Conservation (phyloP, 2,329 filamentous ascomycete genomes). For the Epicoccum nigrum region DNA sequence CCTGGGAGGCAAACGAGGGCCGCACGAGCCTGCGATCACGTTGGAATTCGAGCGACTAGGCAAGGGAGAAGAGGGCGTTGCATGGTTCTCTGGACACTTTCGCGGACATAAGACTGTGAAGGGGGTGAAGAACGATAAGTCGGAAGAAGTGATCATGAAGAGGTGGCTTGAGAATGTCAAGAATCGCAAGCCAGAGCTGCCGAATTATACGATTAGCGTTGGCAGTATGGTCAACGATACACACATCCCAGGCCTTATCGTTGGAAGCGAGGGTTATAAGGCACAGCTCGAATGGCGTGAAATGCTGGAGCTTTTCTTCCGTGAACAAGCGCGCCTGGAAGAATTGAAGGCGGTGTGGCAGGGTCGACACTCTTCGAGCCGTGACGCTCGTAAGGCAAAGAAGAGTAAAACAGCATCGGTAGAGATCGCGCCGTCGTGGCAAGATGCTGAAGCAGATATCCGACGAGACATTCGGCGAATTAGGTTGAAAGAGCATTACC, state of each 20-base stretch:
- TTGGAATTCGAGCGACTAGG: slow-evolving; percentile 26
- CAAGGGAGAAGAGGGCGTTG: slow-evolving; percentile 20
- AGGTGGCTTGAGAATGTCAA: slow-evolving; percentile 38
- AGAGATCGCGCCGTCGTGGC: slow-evolving; percentile 6
- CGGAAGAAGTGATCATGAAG: slow-evolving; percentile 19
- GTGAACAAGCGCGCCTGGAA: slow-evolving; percentile 32
- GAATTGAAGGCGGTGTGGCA: slow-evolving; percentile 17
- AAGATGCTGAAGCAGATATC: slow-evolving; percentile 22
- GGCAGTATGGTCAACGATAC: slow-evolving; percentile 43
- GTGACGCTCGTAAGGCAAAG: slow-evolving; percentile 14
- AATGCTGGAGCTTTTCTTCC: slow-evolving; percentile 40
- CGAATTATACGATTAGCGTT: slow-evolving; percentile 41
- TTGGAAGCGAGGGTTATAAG: slow-evolving; percentile 27
- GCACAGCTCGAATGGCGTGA: slow-evolving; percentile 37
- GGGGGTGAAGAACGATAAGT: slow-evolving; percentile 1
- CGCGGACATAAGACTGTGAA: slow-evolving; percentile 11
- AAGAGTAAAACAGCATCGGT: slow-evolving; percentile 20
- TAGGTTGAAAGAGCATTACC: slow-evolving; percentile 32
- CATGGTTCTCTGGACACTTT: slow-evolving; percentile 24
- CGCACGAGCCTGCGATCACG: slow-evolving; percentile 33
- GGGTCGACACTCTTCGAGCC: not conserved
- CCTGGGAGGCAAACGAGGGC: slow-evolving; percentile 34
- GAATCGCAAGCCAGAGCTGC: slow-evolving; percentile 34
- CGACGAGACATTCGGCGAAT: slow-evolving; percentile 32
- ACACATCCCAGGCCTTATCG: slow-evolving; percentile 28